Percentiles rank a stretch among this genome's conserved stretches.
These are phyloP conservation scores for Kluyveromyces aestuarii DNA, from an alignment of 805 yeast species.

Conservation along the genomic window DNA sequence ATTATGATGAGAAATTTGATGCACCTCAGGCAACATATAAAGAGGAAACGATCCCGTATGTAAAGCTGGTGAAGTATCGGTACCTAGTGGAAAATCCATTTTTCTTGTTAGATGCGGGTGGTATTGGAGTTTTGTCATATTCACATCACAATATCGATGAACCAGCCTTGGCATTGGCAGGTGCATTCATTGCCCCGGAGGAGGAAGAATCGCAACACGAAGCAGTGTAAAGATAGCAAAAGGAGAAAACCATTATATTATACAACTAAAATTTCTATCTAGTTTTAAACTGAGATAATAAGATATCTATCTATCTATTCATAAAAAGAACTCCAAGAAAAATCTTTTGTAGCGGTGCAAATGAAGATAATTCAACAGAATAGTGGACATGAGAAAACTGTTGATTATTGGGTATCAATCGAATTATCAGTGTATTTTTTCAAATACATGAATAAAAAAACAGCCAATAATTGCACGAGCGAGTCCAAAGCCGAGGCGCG, in stretches of 20 bases:
- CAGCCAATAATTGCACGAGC: background rate
- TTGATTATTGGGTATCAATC: too few species aligned
- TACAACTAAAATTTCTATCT: too few species aligned
- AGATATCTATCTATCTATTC: too few species aligned
- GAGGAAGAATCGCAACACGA: constrained; percentile 40
- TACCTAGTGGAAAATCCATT: constrained; percentile 53
- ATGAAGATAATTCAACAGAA: too few species aligned
- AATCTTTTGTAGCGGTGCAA: too few species aligned
- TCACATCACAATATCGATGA: constrained; percentile 78
- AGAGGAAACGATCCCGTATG: constrained; percentile 27
- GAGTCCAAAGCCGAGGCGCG: background rate
- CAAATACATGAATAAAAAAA: too few species aligned
- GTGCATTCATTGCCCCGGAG: constrained; percentile 69
- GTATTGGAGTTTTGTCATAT: constrained; percentile 84
- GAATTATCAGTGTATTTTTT: too few species aligned
- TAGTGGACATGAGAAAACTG: too few species aligned
- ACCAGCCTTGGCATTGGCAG: constrained; percentile 79
- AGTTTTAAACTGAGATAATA: too few species aligned
- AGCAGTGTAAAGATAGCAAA: constrained; percentile 4
- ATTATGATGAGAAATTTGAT: constrained; percentile 16
- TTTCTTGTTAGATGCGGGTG: constrained; percentile 88
- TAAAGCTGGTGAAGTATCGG: constrained; percentile 26
- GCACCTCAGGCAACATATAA: constrained; percentile 15
- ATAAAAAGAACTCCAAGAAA: too few species aligned
- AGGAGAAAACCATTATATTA: too few species aligned